Conservation (phyloP, 2,329 filamentous ascomycete genomes). For the Exophiala mesophila region DNA sequence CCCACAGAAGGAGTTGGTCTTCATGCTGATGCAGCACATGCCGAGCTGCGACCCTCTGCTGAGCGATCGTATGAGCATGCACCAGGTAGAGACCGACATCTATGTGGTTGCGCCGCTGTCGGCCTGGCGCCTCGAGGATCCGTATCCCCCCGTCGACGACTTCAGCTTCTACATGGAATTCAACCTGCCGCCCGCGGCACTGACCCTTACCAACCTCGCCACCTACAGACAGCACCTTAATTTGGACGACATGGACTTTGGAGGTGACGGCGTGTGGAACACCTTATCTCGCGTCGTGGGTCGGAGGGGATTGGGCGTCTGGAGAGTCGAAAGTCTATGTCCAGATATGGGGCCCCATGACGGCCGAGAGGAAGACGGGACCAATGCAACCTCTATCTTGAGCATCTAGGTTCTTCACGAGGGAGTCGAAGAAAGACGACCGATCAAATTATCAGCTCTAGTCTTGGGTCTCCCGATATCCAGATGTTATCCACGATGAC, state of each 20-base stretch:
- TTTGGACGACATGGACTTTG: conserved; percentile 50
- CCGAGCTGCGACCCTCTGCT: conserved; percentile 19
- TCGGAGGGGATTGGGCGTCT: conserved; percentile 46
- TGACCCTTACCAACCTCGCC: conserved; percentile 33
- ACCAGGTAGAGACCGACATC: conserved; percentile 27
- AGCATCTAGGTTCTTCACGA: too few relatives aligned
- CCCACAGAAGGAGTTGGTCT: conserved; percentile 37
- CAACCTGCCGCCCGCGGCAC: conserved; percentile 14
- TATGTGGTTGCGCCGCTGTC: conserved; percentile 45
- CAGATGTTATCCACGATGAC: too few relatives aligned
- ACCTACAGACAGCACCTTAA: conserved; percentile 45
- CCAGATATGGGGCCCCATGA: too few relatives aligned
- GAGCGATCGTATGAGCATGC: conserved; percentile 16
- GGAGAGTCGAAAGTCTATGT: conserved; percentile 35
- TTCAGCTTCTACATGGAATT: conserved; percentile 23
- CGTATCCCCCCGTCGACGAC: conserved; percentile 18
- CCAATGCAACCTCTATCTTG: too few relatives aligned
- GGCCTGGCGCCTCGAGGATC: conserved; percentile 27
- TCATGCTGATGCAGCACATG: conserved; percentile 35
- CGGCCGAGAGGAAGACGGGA: too few relatives aligned
- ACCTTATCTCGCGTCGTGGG: conserved; percentile 45
- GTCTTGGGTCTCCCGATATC: too few relatives aligned
- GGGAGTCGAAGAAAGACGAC: too few relatives aligned
- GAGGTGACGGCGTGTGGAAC: conserved; percentile 42
- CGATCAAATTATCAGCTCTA: too few relatives aligned